phyloP scores from a whole-genome alignment of 805 yeast species.

The Candida coleopterorum region DNA sequence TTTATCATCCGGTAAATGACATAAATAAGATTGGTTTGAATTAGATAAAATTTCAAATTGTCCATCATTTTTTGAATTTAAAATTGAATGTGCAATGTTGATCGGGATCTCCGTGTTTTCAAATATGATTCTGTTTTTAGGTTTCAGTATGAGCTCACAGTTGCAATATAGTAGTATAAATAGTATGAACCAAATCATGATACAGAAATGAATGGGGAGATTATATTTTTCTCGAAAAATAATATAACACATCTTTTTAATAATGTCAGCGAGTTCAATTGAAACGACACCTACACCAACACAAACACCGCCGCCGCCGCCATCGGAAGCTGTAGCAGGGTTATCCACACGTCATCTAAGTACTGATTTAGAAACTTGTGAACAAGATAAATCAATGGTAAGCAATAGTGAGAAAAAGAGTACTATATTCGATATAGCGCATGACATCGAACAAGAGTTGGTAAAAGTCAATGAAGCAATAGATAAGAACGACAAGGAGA shows the following conservation, averaged over 20 bases:
- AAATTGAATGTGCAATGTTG: conserved; percentile 11
- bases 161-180: conserved; percentile 1
- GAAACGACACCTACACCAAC: too few relatives aligned
- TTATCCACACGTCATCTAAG: conserved; percentile 32
- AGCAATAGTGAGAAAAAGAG: conserved; percentile 1
- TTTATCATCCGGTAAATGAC: conserved; percentile 15
- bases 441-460: conserved; percentile 25
- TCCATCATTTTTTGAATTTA: conserved; percentile 10
- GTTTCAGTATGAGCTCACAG: conserved; percentile 1
- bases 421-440: conserved; percentile 29
- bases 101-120: conserved; percentile 15
- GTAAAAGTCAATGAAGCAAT: conserved; percentile 17
- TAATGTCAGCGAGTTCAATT: conserved; percentile 6
- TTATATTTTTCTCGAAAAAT: neutral
- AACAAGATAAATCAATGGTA: neutral
- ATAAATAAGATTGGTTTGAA: conserved; percentile 14
- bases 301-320: conserved; percentile 8
- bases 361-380: conserved; percentile 6
- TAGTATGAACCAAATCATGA: conserved; percentile 1
- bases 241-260: neutral
- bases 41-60: conserved; percentile 15
- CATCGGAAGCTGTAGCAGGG: conserved; percentile 13
- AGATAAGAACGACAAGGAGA: conserved; percentile 24
- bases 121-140: conserved; percentile 13
- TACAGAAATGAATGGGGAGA: too few relatives aligned